Evolutionary conservation across 805 yeast species (phyloP).

Genomic region (Candida nitratophila): DNA sequence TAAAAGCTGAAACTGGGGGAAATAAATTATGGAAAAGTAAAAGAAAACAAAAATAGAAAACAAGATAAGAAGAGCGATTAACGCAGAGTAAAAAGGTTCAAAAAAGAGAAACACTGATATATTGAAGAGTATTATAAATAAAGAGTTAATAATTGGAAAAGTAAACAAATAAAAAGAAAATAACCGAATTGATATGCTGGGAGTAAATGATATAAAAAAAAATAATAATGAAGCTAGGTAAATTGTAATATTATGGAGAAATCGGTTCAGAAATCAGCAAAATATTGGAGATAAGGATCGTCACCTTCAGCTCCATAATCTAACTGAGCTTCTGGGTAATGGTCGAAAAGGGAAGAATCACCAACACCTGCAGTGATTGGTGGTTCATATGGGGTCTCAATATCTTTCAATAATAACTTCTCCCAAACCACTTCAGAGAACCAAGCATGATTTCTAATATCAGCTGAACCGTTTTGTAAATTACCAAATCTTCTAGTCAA

Average conservation of each 20-base stretch:
- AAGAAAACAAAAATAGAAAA: too few species aligned
- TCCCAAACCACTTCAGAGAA: constrained; percentile 58
- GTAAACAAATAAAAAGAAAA: not conserved
- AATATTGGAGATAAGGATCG: constrained; percentile 60
- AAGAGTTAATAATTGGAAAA: too few species aligned
- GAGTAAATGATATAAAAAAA: not conserved
- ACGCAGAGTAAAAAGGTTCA: too few species aligned
- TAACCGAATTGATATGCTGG: not conserved
- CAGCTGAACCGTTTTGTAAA: constrained; percentile 50
- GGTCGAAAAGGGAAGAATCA: constrained; percentile 55
- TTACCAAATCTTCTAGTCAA: constrained; percentile 51
- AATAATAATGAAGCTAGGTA: too few species aligned
- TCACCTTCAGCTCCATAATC: constrained; percentile 76
- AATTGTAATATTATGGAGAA: not conserved
- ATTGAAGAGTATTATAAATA: too few species aligned
- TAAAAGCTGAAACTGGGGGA: too few species aligned
- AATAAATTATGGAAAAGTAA: too few species aligned
- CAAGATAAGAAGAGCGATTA: too few species aligned
- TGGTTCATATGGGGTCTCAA: constrained; percentile 60
- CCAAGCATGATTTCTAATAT: constrained; percentile 52
- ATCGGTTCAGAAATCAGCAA: constrained; percentile 40
- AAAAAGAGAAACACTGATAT: too few species aligned
- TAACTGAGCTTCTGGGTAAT: constrained; percentile 71
- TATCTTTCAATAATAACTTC: constrained; percentile 44
- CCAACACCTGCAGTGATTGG: constrained; percentile 61